Evolutionary conservation across 768 basidiomycete genomes (phyloP), one percentile per base, ranked within the genome.

Genomic region (Galerina sulciceps): DNA sequence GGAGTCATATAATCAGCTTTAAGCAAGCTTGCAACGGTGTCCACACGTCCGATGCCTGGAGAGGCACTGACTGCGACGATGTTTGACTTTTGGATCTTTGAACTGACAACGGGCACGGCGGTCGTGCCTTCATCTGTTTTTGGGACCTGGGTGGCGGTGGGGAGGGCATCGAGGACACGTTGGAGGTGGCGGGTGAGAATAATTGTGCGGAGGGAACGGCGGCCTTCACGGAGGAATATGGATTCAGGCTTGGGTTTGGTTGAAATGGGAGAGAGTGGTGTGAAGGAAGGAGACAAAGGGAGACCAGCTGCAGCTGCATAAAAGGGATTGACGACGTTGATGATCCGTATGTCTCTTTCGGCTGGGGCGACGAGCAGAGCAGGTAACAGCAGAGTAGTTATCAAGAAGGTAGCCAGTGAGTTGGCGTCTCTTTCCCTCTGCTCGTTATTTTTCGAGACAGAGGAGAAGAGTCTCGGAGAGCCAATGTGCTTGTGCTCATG

Each of bases 341-440:
- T 78, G 62, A 97, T 84, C n/a, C 95, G 89, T 41, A 97, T 93
- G 62, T 95, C 92, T 36, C 94, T 83, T 69, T 95, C 94, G n/a
- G 82, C 79, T 0, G 94, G 94, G 0, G 91, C 89, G 22, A 90
- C 85, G 14, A 97, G 85, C 3, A 96, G 76, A 26, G 84, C 79
- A 2, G 94, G 94, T 0, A 96, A 81, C 0, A 97, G 80, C 6
- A 92, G 78, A 1, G 93, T 95, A 6, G 84, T 79, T 5, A 95
- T 80, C 55, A 94, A 76, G 74, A 94, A 96, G 2, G 89, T 89
- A 18, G 89, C 88, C 37, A 91, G 70, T 0, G 88, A 85, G 2
- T 74, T 72, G 0, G 75, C 69, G 50, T 83, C 81, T 41, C 89
- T 77, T 50, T 71, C 65, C 38, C 77, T 77, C 15, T 78, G 68